Percentiles rank a stretch among this genome's conserved stretches.
Evolutionary conservation across 2,329 filamentous ascomycete genomes (phyloP).

Genomic region (Dissoconium aciculare): DNA sequence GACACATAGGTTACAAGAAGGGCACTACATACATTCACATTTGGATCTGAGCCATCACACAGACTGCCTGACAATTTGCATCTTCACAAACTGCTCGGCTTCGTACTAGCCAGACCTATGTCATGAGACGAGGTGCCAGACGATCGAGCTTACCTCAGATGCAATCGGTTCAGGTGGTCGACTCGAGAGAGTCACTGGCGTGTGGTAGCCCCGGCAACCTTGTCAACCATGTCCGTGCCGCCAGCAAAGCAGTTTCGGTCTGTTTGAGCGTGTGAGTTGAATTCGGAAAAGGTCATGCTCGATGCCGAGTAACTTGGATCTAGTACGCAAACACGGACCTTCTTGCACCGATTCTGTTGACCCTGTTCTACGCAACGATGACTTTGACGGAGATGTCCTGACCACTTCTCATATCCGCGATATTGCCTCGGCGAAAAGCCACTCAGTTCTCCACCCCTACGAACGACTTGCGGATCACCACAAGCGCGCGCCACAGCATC

Average conservation of each 20-base stretch:
- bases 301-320: too few relatives aligned
- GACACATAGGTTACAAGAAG: slow-evolving; percentile 19
- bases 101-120: slow-evolving; percentile 46
- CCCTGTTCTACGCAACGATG: too few relatives aligned
- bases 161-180: slow-evolving; percentile 22
- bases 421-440: slow-evolving; percentile 25
- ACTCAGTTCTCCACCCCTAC: slow-evolving; percentile 34
- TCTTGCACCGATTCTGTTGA: too few relatives aligned
- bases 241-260: too few relatives aligned
- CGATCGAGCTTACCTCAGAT: slow-evolving; percentile 31
- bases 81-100: slow-evolving; percentile 2
- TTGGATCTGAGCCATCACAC: slow-evolving; percentile 31
- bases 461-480: slow-evolving; percentile 29
- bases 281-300: too few relatives aligned
- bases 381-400: slow-evolving; percentile 33
- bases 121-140: slow-evolving; percentile 38
- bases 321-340: slow-evolving; percentile 13
- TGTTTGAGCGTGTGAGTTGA: too few relatives aligned
- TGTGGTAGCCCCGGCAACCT: slow-evolving; percentile 20
- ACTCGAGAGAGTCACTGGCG: slow-evolving; percentile 10
- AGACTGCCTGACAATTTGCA: slow-evolving; percentile 26
- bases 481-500: slow-evolving; percentile 33
- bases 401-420: slow-evolving; percentile 34
- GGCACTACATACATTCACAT: slow-evolving; percentile 19
- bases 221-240: too few relatives aligned